These are phyloP conservation scores for Tetracladium setigerum DNA, from an alignment of 495 filamentous ascomycete species.

Conservation along the genomic window DNA sequence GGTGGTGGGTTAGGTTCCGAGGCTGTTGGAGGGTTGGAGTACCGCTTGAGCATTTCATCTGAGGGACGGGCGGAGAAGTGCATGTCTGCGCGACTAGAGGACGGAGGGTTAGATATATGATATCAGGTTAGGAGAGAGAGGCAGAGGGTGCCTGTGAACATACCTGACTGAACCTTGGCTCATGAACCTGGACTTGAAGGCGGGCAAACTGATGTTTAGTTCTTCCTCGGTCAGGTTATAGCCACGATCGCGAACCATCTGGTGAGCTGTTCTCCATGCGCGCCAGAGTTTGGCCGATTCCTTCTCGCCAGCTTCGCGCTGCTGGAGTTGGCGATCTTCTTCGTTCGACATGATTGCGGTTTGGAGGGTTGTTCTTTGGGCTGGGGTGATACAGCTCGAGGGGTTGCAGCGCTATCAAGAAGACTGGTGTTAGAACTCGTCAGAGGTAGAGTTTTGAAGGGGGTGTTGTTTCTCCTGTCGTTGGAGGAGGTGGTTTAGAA, in stretches of 20 bases:
- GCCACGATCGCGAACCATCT: constrained; percentile 81
- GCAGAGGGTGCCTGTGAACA: not conserved
- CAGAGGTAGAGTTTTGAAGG: constrained; percentile 4
- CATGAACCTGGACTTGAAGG: constrained; percentile 62
- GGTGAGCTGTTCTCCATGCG: constrained; percentile 77
- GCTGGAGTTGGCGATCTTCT: constrained; percentile 34
- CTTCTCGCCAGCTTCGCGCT: constrained; percentile 47
- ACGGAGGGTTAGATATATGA: constrained; percentile 24
- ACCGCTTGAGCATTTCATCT: constrained; percentile 74
- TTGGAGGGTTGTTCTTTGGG: not conserved
- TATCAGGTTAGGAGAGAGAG: not conserved
- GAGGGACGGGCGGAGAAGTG: constrained; percentile 79
- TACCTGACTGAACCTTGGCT: constrained; percentile 49
- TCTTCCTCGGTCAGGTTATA: constrained; percentile 90
- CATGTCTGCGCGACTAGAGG: constrained; percentile 67
- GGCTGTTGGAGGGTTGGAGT: constrained; percentile 58
- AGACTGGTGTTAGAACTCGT: not conserved
- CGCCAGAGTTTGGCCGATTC: constrained; percentile 74
- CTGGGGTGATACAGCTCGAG: not conserved
- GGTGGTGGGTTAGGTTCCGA: constrained; percentile 54
- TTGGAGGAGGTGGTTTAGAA: not conserved
- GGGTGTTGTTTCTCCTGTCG: too few relatives aligned
- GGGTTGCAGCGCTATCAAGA: not conserved
- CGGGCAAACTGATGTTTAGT: constrained; percentile 68
- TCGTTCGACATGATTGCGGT: constrained; percentile 36